Evolutionary conservation across 148 eudicot species (phyloP).

Genomic region (Rhododendron ferrugineum): DNA sequence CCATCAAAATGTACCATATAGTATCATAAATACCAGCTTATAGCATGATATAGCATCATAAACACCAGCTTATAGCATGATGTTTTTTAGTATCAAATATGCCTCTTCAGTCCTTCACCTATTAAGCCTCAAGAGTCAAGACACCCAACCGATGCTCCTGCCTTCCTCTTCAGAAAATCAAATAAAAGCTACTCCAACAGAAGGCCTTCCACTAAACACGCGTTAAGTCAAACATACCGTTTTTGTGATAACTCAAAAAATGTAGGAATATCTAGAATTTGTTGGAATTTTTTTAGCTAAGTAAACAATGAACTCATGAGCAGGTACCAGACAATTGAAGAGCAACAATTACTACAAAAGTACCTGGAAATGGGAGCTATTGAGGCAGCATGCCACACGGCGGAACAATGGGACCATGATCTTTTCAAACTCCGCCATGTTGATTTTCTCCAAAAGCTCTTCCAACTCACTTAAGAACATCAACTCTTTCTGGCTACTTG

Average conservation of each 20-base stretch:
- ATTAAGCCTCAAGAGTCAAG: not conserved
- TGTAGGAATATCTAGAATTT: not conserved
- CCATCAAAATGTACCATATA: not conserved
- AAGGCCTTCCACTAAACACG: not conserved
- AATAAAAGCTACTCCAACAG: not conserved
- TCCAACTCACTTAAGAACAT: slow-evolving; percentile 50
- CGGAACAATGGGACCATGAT: slow-evolving; percentile 44
- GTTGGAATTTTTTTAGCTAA: not conserved
- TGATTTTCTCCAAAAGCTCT: slow-evolving; percentile 42
- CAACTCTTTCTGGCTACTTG: slow-evolving; percentile 47
- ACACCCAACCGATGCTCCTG: not conserved
- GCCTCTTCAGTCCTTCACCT: not conserved
- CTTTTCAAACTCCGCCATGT: slow-evolving; percentile 40
- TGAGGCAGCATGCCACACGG: slow-evolving; percentile 41
- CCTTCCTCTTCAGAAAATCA: not conserved
- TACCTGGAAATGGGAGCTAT: slow-evolving; percentile 57
- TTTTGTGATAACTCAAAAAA: not conserved
- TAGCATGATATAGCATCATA: not conserved
- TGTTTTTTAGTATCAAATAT: not conserved
- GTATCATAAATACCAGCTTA: not conserved
- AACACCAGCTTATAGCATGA: not conserved
- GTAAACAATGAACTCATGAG: not conserved
- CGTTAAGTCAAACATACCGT: not conserved
- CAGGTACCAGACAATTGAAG: not conserved
- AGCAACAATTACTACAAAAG: not conserved